Conservation (phyloP, 1,139 yeast genomes). For the Zygosaccharomyces sapae region DNA sequence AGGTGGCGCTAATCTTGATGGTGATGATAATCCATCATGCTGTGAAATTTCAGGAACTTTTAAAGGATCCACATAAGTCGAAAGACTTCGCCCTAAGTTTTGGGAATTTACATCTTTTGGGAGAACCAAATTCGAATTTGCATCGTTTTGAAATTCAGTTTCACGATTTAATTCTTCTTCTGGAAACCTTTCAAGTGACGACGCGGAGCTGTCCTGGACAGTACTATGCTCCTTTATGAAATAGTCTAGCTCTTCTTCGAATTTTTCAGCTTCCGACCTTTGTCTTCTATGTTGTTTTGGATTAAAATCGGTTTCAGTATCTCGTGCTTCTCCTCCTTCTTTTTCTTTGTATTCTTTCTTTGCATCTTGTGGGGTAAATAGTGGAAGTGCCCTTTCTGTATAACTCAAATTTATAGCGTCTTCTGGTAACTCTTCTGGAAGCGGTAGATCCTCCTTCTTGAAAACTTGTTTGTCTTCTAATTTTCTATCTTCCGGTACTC, state of each 20-base stretch:
- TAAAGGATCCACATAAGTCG: slow-evolving; percentile 19
- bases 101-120: slow-evolving; percentile 4
- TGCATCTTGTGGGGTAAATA: neutral
- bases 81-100: slow-evolving; percentile 13
- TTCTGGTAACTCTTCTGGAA: neutral
- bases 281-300: slow-evolving; percentile 27
- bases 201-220: slow-evolving; percentile 2
- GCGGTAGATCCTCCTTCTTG: neutral
- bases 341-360: neutral
- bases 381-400: slow-evolving; percentile 1
- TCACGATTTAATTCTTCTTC: neutral
- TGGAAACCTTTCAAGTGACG: slow-evolving; percentile 1
- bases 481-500: neutral
- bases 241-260: slow-evolving; percentile 34
- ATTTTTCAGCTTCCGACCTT: slow-evolving; percentile 34
- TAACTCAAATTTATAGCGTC: neutral
- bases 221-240: slow-evolving; percentile 22
- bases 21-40: neutral
- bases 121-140: neutral
- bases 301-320: neutral
- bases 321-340: neutral
- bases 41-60: slow-evolving; percentile 3
- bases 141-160: neutral
- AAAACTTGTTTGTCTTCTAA: neutral
- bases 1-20: neutral